Conservation (phyloP, 345 rosid genomes). For the Reutealis trisperma region DNA sequence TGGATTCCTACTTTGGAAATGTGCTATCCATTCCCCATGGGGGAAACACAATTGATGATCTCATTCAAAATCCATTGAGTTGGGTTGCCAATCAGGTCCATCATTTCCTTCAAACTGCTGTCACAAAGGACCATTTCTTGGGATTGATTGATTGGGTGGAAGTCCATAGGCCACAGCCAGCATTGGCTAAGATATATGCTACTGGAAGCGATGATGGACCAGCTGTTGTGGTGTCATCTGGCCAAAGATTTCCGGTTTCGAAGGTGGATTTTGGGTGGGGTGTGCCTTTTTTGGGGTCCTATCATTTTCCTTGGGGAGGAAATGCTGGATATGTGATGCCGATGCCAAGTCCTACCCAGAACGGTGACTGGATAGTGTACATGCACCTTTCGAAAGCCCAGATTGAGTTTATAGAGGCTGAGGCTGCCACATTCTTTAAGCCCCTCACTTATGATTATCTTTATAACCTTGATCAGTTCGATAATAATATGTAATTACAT, state of each 20-base stretch:
- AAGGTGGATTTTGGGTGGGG: constrained; percentile 68
- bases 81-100: constrained; percentile 63
- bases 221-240: constrained; percentile 74
- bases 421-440: constrained; percentile 36
- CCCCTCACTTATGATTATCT: constrained; percentile 41
- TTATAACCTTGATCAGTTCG: background rate
- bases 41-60: constrained; percentile 33
- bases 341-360: constrained; percentile 48
- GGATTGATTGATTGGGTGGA: constrained; percentile 82
- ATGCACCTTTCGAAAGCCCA: constrained; percentile 39
- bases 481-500: too few relatives aligned
- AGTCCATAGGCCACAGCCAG: constrained; percentile 53
- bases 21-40: constrained; percentile 69
- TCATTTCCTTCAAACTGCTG: constrained; percentile 37
- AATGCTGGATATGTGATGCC: constrained; percentile 67
- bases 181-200: constrained; percentile 53
- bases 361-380: constrained; percentile 69
- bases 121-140: constrained; percentile 63
- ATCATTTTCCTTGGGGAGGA: constrained; percentile 62
- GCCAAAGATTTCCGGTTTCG: constrained; percentile 53
- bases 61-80: constrained; percentile 46
- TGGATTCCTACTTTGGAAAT: constrained; percentile 59
- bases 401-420: constrained; percentile 33
- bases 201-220: constrained; percentile 47
- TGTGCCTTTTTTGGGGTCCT: constrained; percentile 50